Base-by-base conservation (phyloP, 306 rosid species). In the Cicer chorassanicum region DNA sequence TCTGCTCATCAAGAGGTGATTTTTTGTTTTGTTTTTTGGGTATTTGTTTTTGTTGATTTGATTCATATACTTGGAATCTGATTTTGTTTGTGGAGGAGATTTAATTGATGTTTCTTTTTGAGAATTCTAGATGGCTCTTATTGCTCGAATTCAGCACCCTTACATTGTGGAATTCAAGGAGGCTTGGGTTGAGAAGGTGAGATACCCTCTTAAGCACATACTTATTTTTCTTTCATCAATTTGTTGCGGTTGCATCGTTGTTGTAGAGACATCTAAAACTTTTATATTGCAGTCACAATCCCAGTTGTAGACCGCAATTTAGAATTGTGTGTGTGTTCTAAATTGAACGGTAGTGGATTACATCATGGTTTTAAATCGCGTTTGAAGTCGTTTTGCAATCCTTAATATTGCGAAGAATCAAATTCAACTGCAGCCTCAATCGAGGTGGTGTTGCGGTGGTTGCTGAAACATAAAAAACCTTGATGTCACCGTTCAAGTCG, bases 171-270 rank as follows among this genome's bases (percentile, higher is more conserved):
- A 92, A 70, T 95, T 95, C 80, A 95, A 92, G 82, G 99, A 95
- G 70, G 98, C 98, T 11, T 95, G 99, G 99, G 99, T 95, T 56
- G 99, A 95, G 89, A 95, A 95, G 93, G 99, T 95, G 70, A 79
- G 84, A 80, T 56, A 38, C 41, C 15, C 77, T 57, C 73, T n/a
- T 18, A 8, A 50, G 60, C 60, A 40, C 18, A 38, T 64, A 78
- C 59, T 57, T 53, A 7, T 36, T 68, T 68, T 85, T 8, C 39
- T 48, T 76, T 74, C 48, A 51, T 41, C 44, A 68, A 38, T 15
- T 49, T 73, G 72, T 60, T 60, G 9, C 10, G 11, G 24, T 7
- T 15, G 24, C 21, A 9, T 3, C 3, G 12, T 9, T 54, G 34
- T 16, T 54, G 6, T 2, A 5, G 60, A 54, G 29, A 8, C 59